These are phyloP conservation scores for Trichophyton mentagrophytes DNA, from an alignment of 2,329 filamentous ascomycete species.

Conservation along the genomic window DNA sequence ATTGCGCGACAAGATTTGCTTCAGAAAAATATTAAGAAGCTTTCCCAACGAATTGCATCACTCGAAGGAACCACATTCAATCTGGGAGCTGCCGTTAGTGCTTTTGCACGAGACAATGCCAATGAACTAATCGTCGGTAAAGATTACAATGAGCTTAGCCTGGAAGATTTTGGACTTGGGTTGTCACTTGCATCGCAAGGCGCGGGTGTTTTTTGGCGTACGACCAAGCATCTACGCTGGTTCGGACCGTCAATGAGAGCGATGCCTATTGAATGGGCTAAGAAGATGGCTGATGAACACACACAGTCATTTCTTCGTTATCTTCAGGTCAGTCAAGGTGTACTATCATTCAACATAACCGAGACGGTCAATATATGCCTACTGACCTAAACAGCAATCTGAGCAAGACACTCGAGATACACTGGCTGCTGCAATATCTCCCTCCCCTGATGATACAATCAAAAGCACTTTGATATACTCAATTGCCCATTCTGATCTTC, in stretches of 20 bases:
- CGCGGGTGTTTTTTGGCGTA: slow-evolving; percentile 12
- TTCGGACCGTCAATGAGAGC: slow-evolving; percentile 11
- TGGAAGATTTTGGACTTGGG: slow-evolving; percentile 11
- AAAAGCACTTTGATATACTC: neutral
- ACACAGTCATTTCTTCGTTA: neutral
- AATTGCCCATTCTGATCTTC: slow-evolving; percentile 2
- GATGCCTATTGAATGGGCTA: slow-evolving; percentile 9
- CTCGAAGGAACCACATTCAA: neutral
- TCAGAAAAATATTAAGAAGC: neutral
- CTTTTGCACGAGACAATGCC: slow-evolving; percentile 12
- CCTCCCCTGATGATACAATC: neutral
- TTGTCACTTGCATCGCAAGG: slow-evolving; percentile 5
- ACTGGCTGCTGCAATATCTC: neutral
- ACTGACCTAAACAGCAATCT: neutral
- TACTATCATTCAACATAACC: neutral
- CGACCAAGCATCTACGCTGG: slow-evolving; percentile 16
- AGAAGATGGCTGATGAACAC: neutral
- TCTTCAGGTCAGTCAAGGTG: neutral
- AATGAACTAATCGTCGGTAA: slow-evolving; percentile 12
- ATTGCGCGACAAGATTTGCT: neutral
- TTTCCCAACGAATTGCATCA: neutral
- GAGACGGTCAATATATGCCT: neutral
- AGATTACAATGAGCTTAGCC: slow-evolving; percentile 12
- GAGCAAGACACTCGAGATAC: neutral
- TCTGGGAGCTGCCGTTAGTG: neutral